phyloP scores from a whole-genome alignment of 2,329 filamentous ascomycete species.

The Curvularia sp. region DNA sequence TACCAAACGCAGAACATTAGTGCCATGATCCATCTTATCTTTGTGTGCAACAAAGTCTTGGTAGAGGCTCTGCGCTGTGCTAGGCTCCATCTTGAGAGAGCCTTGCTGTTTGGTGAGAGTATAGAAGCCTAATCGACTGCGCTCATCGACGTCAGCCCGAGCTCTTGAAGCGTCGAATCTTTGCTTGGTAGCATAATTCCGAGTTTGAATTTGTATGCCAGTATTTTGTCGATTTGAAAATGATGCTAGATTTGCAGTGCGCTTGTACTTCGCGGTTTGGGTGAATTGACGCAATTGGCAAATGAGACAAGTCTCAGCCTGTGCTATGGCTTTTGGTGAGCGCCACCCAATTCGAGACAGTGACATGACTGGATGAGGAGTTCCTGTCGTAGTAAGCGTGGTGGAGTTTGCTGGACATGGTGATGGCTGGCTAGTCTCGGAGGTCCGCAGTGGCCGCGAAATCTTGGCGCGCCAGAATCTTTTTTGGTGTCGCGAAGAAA shows the following conservation, averaged over 20 bases:
- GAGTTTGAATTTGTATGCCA: constrained; percentile 8
- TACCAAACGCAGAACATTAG: constrained; percentile 28
- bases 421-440: constrained; percentile 19
- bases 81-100: constrained; percentile 24
- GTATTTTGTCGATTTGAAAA: not conserved
- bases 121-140: constrained; percentile 31
- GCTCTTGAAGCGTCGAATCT: constrained; percentile 26
- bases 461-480: constrained; percentile 34
- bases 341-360: constrained; percentile 22
- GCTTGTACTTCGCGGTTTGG: constrained; percentile 13
- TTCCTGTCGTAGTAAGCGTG: not conserved
- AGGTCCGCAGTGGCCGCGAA: constrained; percentile 34
- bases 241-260: not conserved
- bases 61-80: constrained; percentile 34
- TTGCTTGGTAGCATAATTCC: constrained; percentile 27
- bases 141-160: constrained; percentile 33
- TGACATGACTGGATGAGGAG: constrained; percentile 26
- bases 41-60: constrained; percentile 34
- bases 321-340: constrained; percentile 15
- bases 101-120: constrained; percentile 27
- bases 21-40: constrained; percentile 27
- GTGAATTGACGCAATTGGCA: constrained; percentile 29
- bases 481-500: constrained; percentile 30
- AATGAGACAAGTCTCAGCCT: constrained; percentile 25
- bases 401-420: not conserved